Conservation (phyloP, 2,329 filamentous ascomycete species). For the Penicillium sp. region DNA sequence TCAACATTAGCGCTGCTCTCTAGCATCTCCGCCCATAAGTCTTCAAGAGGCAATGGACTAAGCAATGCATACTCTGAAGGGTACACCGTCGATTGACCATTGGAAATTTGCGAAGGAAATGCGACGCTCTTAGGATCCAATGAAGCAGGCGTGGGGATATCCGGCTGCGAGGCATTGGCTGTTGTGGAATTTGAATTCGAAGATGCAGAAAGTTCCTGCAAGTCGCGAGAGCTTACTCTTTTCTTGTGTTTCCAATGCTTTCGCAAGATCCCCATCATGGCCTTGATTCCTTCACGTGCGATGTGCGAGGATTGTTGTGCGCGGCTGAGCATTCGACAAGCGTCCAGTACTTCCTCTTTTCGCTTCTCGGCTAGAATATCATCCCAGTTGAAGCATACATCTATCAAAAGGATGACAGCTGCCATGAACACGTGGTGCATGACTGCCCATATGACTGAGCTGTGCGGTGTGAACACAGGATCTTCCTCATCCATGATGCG, state of each 20-base stretch:
- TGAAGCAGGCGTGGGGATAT: not conserved
- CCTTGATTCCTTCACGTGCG: slow-evolving; percentile 37
- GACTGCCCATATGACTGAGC: slow-evolving; percentile 33
- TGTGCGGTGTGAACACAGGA: slow-evolving; percentile 26
- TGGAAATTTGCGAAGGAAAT: not conserved
- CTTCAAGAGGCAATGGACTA: slow-evolving; percentile 26
- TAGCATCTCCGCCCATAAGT: slow-evolving; percentile 35
- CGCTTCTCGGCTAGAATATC: slow-evolving; percentile 38
- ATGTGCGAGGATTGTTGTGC: slow-evolving; percentile 34
- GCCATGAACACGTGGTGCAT: slow-evolving; percentile 46
- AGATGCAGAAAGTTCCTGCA: not conserved
- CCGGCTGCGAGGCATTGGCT: not conserved
- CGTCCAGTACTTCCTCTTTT: slow-evolving; percentile 39
- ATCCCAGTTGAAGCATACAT: slow-evolving; percentile 43
- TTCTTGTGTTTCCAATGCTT: slow-evolving; percentile 32
- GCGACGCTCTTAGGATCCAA: not conserved
- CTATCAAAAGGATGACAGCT: slow-evolving; percentile 41
- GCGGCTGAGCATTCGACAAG: slow-evolving; percentile 41
- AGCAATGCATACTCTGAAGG: not conserved
- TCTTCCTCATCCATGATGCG: slow-evolving; percentile 36
- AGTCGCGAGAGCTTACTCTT: not conserved
- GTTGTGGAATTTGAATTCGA: not conserved
- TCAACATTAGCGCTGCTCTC: slow-evolving; percentile 27
- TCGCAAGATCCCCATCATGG: slow-evolving; percentile 38
- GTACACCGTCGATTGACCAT: not conserved